phyloP scores from a whole-genome alignment of 352 stramenopile genomes.

The Elongisporangium senticosum region DNA sequence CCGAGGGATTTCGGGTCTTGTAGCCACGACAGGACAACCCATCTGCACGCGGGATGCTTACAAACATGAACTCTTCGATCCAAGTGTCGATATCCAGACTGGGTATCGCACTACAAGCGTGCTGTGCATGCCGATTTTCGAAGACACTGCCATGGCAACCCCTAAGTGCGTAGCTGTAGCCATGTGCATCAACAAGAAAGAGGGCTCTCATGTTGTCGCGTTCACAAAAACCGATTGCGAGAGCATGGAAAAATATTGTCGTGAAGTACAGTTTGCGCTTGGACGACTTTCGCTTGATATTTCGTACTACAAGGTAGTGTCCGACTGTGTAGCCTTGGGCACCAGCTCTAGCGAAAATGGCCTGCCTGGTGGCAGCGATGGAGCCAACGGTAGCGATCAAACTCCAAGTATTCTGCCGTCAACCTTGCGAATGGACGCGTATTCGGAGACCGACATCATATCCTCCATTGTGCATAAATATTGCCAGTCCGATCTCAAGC shows the following conservation, averaged over 20 bases:
- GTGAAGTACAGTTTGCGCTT: conserved; percentile 65
- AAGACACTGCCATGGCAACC: conserved; percentile 41
- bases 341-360: conserved; percentile 7
- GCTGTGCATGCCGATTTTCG: conserved; percentile 68
- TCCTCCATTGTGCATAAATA: conserved; percentile 58
- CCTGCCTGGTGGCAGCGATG: not conserved
- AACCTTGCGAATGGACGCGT: conserved; percentile 15
- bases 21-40: conserved; percentile 47
- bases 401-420: conserved; percentile 10
- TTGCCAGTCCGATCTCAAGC: conserved; percentile 19
- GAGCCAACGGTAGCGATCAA: not conserved
- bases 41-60: conserved; percentile 66
- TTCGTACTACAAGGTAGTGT: conserved; percentile 75
- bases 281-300: conserved; percentile 63
- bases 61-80: conserved; percentile 67
- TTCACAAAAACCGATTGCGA: conserved; percentile 55
- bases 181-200: conserved; percentile 91
- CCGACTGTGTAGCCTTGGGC: conserved; percentile 21
- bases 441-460: conserved; percentile 51
- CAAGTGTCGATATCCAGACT: conserved; percentile 62
- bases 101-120: conserved; percentile 73
- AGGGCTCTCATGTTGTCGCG: conserved; percentile 57
- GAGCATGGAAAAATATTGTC: conserved; percentile 54
- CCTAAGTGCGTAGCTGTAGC: conserved; percentile 61
- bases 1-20: conserved; percentile 57